Base-by-base conservation (phyloP, 2,329 filamentous ascomycete genomes). In the Arthrobotrys pseudoclavata region DNA sequence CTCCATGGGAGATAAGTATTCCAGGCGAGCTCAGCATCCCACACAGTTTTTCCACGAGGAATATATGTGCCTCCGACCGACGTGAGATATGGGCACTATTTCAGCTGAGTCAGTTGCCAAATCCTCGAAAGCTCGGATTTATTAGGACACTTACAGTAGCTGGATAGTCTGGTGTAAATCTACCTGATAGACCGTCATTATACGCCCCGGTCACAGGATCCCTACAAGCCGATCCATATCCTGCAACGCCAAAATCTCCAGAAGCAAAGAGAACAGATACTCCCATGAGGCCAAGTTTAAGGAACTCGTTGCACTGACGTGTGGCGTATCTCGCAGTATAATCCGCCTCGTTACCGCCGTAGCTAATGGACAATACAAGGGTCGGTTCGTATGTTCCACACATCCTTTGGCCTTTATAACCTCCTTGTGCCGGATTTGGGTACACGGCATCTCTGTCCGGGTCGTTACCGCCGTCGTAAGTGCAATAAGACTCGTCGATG, bases 291-390 rank as follows among this genome's bases (percentile, higher is more conserved):
- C 89, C 90, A 24, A 92, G 87, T 80, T 91, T 87, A 50, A 87
- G 88, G 80, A 91, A 90, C 79, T 89, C 85, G 79, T 87, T 86
- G 84, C 90, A 92, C 13, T 90, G 88, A 57, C 86, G 86, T 55
- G 85, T 85, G 13, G 89, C 88, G 81, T 91, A 92, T 13, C 86
- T 86, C 1, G 84, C 80, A 0, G 90, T 90, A 0, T 92, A 85
- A 7, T 87, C 87, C 80, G 91, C 87, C 83, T 92, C 91, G 64
- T 89, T 87, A 74, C 91, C 89, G 53, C 89, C 90, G 82, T 92
- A 92, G 0, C 89, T 91, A 15, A 88, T 89, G 7, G 74, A 77
- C 9, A 77, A 22, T 6, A 77, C 74, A 1, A 77, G 45, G 3
- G 74, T 67, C 0, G 74, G 67, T 1, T 77, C 74, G 34, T 77